Percentiles rank a stretch among this genome's conserved stretches.
phyloP scores from a whole-genome alignment of 2,329 filamentous ascomycete species.

The Didymella pomorum region DNA sequence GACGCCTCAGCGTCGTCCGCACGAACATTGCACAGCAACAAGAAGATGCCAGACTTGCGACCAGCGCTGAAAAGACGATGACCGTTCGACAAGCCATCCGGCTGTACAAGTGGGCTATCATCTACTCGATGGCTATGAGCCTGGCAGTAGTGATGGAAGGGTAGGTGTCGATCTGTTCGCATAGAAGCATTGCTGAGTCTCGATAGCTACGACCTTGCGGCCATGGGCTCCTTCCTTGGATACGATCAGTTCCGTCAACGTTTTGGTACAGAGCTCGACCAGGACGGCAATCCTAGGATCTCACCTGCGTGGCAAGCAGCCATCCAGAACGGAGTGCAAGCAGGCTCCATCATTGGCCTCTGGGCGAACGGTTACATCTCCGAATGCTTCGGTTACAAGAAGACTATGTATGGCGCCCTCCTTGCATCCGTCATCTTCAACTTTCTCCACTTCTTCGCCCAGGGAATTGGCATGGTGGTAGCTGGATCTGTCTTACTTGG shows the following conservation, averaged over 20 bases:
- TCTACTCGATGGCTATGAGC: slow-evolving; percentile 81
- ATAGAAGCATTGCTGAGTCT: neutral
- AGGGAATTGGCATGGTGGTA: slow-evolving; percentile 49
- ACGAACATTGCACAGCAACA: slow-evolving; percentile 18
- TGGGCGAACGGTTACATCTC: slow-evolving; percentile 34
- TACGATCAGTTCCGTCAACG: slow-evolving; percentile 51
- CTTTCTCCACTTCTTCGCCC: slow-evolving; percentile 54
- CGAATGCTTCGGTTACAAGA: slow-evolving; percentile 24
- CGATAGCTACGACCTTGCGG: slow-evolving; percentile 65
- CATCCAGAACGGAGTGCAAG: slow-evolving; percentile 24
- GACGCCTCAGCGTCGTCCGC: slow-evolving; percentile 19
- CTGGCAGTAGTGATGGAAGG: slow-evolving; percentile 89
- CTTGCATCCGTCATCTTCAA: slow-evolving; percentile 20
- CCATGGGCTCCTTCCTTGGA: slow-evolving; percentile 77
- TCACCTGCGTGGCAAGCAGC: slow-evolving; percentile 28
- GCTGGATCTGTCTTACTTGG: slow-evolving; percentile 67
- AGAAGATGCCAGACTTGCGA: slow-evolving; percentile 21
- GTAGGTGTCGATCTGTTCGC: slow-evolving; percentile 54
- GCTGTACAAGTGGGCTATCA: slow-evolving; percentile 80
- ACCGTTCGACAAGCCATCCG: slow-evolving; percentile 23
- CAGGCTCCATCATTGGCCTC: slow-evolving; percentile 30
- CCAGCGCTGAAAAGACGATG: slow-evolving; percentile 20
- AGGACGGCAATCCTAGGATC: slow-evolving; percentile 19
- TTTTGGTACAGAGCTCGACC: slow-evolving; percentile 44
- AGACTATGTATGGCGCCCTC: slow-evolving; percentile 24